Evolutionary conservation across 2,329 filamentous ascomycete genomes (phyloP), one percentile per base, ranked within the genome.

Genomic region (Ophiostoma perfectum): DNA sequence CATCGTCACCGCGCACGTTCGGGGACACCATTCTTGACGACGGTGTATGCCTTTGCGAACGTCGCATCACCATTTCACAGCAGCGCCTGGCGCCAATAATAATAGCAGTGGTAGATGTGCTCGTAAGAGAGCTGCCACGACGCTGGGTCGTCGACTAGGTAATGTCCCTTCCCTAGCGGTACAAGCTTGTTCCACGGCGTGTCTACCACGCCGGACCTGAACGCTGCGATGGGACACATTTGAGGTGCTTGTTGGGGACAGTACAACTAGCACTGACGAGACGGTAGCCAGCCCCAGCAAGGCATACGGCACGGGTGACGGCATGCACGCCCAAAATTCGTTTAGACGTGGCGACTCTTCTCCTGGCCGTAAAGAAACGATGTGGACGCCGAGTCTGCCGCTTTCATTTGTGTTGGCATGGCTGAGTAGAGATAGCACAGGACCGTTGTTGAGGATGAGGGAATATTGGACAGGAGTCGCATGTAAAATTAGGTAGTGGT

Each of bases 31-130:
- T 55, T 27, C 6, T 27, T 16, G 12, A 5, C 27, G 8, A 55
- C 49, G 11, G 49, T 36, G 18, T 9, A 18, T 55, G 49, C 49
- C 14, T 55, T 55, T 27, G 18, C 49, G 12, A 55, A 18, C 8
- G n/a, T 55, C 12, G 49, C 27, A 18, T 36, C 49, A 14, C 49
- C 18, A 9, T 55, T n/a, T n/a, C 49, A 55, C 27, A 11, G 8
- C 49, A 55, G 11, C 5, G 49, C 12, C 49, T 55, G 49, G 3
- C 49, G 49, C 18, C 18, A 55, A 27, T 55, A 55, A 18, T 55
- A n/a, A 27, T 27, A 55, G 8, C 49, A 55, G 49, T 55, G 49
- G 49, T 55, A 55, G 18, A 55, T 55, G n/a, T 55, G 49, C 49
- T 55, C 49, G 7, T 55, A n/a, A 27, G 49, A 55, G 8, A 55